A percentile compares a stretch with the other conserved stretches of the same genome.
These are phyloP conservation scores for Paraglomus brasilianum DNA, from an alignment of 192 early-diverging fungal species.

Conservation along the genomic window DNA sequence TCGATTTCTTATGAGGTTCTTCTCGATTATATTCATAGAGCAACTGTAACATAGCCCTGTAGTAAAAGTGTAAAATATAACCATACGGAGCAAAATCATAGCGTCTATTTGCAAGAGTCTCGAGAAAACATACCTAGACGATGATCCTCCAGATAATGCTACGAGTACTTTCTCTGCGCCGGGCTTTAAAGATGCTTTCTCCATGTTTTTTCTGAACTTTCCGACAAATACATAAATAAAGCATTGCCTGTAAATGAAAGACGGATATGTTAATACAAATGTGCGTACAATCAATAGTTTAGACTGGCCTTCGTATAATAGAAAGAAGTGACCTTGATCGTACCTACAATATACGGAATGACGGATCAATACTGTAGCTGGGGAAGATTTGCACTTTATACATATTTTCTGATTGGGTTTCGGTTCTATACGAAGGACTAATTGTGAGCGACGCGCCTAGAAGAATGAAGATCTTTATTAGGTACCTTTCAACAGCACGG, in stretches of 20 bases:
- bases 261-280: not conserved
- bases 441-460: not conserved
- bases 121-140: constrained; percentile 59
- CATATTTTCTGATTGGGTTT: not conserved
- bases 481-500: constrained; percentile 1
- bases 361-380: constrained; percentile 65
- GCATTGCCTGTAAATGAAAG: constrained; percentile 49
- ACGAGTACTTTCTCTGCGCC: constrained; percentile 61
- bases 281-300: not conserved
- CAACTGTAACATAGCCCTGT: constrained; percentile 65
- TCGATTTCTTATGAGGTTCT: constrained; percentile 54
- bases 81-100: not conserved
- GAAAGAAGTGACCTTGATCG: constrained; percentile 7
- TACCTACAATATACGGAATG: constrained; percentile 78
- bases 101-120: not conserved
- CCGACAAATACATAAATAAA: constrained; percentile 66
- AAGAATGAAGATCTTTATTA: not conserved
- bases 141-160: constrained; percentile 83
- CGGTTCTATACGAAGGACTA: not conserved
- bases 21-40: constrained; percentile 57
- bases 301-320: not conserved
- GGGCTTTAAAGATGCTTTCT: constrained; percentile 46
- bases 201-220: constrained; percentile 67
- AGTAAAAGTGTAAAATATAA: not conserved
- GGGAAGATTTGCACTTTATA: constrained; percentile 71